Base-by-base conservation (phyloP, 2,329 filamentous ascomycete species). In the Huntiella bhutanensis region DNA sequence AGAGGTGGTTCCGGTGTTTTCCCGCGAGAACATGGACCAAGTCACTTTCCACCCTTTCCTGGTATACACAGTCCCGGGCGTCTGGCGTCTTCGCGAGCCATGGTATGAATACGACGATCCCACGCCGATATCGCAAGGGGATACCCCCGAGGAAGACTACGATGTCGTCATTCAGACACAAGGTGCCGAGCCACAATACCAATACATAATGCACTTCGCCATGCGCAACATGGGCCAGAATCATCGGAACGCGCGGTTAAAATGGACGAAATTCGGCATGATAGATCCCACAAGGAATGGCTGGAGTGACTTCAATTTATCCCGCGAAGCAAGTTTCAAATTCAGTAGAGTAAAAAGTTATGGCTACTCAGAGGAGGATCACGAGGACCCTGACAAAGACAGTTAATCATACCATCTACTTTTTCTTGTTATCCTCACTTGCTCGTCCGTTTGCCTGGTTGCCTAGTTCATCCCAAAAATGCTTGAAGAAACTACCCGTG, bases 1-100 rank as follows among this genome's bases (percentile, higher is more conserved):
- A n/a, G 83, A 92, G 13, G 82, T 96, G 10, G 84, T 98, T 0
- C 83, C 86, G 47, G 73, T 88, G 55, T 69, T 98, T 15, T 84
- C 75, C 34, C 76, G 75, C 51, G 79, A 85, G 28, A 73, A 81
- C 43, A 59, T 88, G 34, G 66, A 54, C n/a, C 51, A 60, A 12
- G 66, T 70, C 51, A 60, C 57, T n/a, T 58, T 41, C 17, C 41
- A 58, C 38, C 16, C 49, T 52, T 10, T 55, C 55, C 12, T 54
- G 52, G 37, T 39, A 53, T 65, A 78, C 36, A 81, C 81, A 0
- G 73, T 74, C 8, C 72, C 71, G 11, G 70, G 69, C 1, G 63
- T 69, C 5, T 75, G 70, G 67, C 63, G 66, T 8, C 59, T 75
- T 45, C 49, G 22, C 39, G 39, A 10, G 33, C 22, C 4, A 34